Conservation (phyloP, 2,329 filamentous ascomycete genomes). For the Penicillium sp. region DNA sequence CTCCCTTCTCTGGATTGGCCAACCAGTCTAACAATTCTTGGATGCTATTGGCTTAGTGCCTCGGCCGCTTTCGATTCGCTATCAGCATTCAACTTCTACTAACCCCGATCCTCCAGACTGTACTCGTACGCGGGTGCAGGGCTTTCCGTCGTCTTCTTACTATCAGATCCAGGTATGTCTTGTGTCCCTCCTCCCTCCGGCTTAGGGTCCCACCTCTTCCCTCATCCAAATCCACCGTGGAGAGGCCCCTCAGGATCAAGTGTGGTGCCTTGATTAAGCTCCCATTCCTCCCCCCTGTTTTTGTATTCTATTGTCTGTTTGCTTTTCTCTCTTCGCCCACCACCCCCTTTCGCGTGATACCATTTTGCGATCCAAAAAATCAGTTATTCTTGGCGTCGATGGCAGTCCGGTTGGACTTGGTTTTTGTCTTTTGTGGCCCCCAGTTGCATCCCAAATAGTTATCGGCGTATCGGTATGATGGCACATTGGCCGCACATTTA, state of each 20-base stretch:
- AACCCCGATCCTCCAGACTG: constrained; percentile 3
- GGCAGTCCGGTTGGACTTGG: constrained; percentile 2
- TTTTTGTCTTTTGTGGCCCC: not conserved
- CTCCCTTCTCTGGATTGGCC: not conserved
- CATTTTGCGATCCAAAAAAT: constrained; percentile 9
- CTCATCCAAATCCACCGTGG: not conserved
- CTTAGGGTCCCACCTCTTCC: not conserved
- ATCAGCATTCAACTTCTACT: not conserved
- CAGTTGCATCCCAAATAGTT: constrained; percentile 2
- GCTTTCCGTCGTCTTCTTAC: not conserved
- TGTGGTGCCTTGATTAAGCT: not conserved
- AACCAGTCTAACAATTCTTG: constrained; percentile 1
- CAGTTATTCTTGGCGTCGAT: not conserved
- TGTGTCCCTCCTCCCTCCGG: not conserved
- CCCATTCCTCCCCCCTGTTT: not conserved
- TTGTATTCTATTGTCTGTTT: constrained; percentile 1
- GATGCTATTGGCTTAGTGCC: constrained; percentile 6
- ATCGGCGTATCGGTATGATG: constrained; percentile 1
- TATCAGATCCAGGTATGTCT: constrained; percentile 11
- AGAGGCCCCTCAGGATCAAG: not conserved
- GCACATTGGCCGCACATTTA: not conserved
- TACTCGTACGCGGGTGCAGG: not conserved
- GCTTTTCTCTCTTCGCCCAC: not conserved
- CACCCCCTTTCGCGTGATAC: constrained; percentile 9
- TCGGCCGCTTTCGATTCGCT: constrained; percentile 8